These are phyloP conservation scores for Aristolochia fimbriata DNA, from an alignment of 164 flowering plant genomes.

Conservation along the genomic window DNA sequence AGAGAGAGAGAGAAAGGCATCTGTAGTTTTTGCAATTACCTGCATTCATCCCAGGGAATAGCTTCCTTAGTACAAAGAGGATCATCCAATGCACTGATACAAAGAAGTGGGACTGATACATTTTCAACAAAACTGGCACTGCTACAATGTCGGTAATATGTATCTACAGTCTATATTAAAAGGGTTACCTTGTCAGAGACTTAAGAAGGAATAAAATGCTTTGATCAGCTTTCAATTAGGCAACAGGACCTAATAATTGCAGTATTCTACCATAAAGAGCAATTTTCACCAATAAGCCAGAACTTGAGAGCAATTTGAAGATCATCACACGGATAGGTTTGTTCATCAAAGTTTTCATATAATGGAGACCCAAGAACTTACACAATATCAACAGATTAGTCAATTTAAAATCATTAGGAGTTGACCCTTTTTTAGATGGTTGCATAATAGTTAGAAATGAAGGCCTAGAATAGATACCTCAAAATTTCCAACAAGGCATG, in stretches of 20 bases:
- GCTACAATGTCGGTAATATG: conserved; percentile 78
- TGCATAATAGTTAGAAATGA: background rate
- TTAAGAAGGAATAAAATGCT: background rate
- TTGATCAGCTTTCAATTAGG: background rate
- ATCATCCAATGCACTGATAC: conserved; percentile 93
- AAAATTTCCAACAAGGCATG: conserved; percentile 73
- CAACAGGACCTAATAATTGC: background rate
- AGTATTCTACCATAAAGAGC: too few relatives aligned
- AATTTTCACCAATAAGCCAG: too few relatives aligned
- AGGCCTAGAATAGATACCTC: conserved; percentile 44
- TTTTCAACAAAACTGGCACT: conserved; percentile 56
- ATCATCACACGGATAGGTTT: too few relatives aligned
- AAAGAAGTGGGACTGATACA: conserved; percentile 82
- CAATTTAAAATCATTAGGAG: too few relatives aligned
- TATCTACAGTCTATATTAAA: conserved; percentile 71
- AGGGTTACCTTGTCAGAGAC: conserved; percentile 10
- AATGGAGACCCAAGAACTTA: too few relatives aligned
- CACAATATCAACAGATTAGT: too few relatives aligned
- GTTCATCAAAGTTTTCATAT: too few relatives aligned
- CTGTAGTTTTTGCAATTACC: conserved; percentile 23
- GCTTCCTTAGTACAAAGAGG: conserved; percentile 94
- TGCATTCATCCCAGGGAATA: conserved; percentile 99
- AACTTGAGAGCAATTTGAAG: too few relatives aligned
- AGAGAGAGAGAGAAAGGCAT: too few relatives aligned
- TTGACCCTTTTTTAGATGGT: too few relatives aligned